Evolutionary conservation across 495 filamentous ascomycete species (phyloP).

Genomic region (Daldinia loculata): DNA sequence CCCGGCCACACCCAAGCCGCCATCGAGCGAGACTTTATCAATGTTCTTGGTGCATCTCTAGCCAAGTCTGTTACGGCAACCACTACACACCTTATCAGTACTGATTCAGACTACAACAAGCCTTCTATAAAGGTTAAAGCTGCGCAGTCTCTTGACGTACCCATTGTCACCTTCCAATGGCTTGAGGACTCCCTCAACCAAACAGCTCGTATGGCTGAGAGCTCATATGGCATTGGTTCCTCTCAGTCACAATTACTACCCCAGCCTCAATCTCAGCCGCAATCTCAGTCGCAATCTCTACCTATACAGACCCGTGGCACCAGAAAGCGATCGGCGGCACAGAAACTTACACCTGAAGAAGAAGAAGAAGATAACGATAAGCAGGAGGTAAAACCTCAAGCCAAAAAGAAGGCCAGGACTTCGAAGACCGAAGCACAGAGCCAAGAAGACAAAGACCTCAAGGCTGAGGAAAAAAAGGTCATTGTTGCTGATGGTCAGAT

Average conservation of each 20-base stretch:
- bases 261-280: constrained; percentile 21
- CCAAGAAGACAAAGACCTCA: constrained; percentile 24
- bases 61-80: constrained; percentile 54
- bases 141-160: constrained; percentile 57
- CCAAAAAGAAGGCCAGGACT: constrained; percentile 48
- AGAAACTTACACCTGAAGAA: constrained; percentile 34
- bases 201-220: constrained; percentile 55
- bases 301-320: constrained; percentile 34
- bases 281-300: constrained; percentile 1
- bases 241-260: constrained; percentile 28
- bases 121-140: constrained; percentile 58
- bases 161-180: constrained; percentile 71
- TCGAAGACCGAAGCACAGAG: constrained; percentile 33
- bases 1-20: constrained; percentile 60
- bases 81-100: constrained; percentile 70
- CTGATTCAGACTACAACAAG: constrained; percentile 62
- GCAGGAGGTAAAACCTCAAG: background rate
- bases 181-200: constrained; percentile 60
- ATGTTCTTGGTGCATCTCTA: constrained; percentile 59
- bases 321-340: constrained; percentile 38
- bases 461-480: constrained; percentile 36
- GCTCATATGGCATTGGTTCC: constrained; percentile 41
- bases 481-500: constrained; percentile 54
- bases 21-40: constrained; percentile 54
- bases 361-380: constrained; percentile 36